Evolutionary conservation across 257 asterid genomes (phyloP), one percentile per base, ranked within the genome.

Genomic region (Solanum sejunctum): DNA sequence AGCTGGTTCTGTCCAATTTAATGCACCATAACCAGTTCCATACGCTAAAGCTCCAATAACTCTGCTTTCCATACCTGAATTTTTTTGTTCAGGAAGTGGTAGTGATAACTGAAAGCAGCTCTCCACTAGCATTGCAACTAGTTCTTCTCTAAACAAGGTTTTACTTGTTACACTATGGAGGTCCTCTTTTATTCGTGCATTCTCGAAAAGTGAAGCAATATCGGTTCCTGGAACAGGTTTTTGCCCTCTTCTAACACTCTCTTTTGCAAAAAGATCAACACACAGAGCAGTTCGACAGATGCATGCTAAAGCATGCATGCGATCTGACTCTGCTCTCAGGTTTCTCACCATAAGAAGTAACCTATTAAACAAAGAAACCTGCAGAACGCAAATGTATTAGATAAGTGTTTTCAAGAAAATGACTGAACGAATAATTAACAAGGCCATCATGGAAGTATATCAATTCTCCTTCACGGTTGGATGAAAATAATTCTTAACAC

Each of bases 251-350:
- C 97, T 94, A 81, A 95, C 92, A 78, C 94, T 93, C 89, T 95
- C 98, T 88, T 93, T 95, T 61, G 98, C 94, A 47, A 95, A 93
- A 87, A 95, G 98, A 89, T 95, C 97, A 67, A 95, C 98, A 84
- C 98, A 95, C 32, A 95, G 97, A 58, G 98, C 98, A 36, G 98
- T 95, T 55, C 98, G 92, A 85, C 98, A 93, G 85, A 95, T 95
- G 92, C 98, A 95, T 36, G 98, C 98, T 89, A 95, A 89, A 54
- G 98, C 98, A 88, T 95, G 97, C 98, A 95, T 95, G 80, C 98
- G 93, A 77, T 95, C 98, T 21, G 98, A 95, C 87, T 95, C 98
- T 36, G 98, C 98, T 87, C 98, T 92, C 90, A 95, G 89, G 92
- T 95, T 93, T 87, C 96, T 90, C 86, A 95, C 98, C 98, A 95